phyloP scores from a whole-genome alignment of 441 rosid species.

The Erodium moschatum region DNA sequence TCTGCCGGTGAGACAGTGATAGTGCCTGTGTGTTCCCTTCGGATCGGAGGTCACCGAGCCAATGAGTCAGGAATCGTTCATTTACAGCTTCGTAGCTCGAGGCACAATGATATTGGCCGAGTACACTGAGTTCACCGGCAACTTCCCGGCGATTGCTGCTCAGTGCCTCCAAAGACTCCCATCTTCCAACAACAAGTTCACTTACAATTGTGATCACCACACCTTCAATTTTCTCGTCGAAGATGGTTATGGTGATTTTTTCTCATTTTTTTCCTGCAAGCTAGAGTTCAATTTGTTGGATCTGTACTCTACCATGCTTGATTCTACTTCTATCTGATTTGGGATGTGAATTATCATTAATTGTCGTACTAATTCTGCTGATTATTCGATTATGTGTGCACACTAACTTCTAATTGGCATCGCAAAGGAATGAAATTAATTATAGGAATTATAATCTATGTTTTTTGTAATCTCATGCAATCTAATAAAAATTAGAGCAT shows the following conservation, averaged over 20 bases:
- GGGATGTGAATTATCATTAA: neutral
- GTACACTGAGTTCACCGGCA: slow-evolving; percentile 81
- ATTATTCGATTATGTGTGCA: too few species aligned
- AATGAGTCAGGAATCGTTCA: slow-evolving; percentile 74
- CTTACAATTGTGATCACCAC: slow-evolving; percentile 85
- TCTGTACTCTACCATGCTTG: neutral
- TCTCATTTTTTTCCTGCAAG: slow-evolving; percentile 1
- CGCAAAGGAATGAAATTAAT: too few species aligned
- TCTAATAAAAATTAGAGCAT: too few species aligned
- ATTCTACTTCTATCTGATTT: neutral
- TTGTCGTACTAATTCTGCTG: too few species aligned
- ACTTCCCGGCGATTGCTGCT: slow-evolving; percentile 75
- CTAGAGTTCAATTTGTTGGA: neutral
- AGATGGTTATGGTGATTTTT: slow-evolving; percentile 61
- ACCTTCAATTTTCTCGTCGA: slow-evolving; percentile 80
- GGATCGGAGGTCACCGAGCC: too few species aligned
- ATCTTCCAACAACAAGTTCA: slow-evolving; percentile 72
- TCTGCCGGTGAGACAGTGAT: too few species aligned
- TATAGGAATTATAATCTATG: too few species aligned
- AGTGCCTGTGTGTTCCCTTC: too few species aligned
- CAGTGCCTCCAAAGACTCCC: slow-evolving; percentile 75
- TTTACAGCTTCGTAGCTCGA: slow-evolving; percentile 83
- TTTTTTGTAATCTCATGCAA: too few species aligned
- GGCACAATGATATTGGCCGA: slow-evolving; percentile 78
- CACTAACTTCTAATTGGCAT: too few species aligned